Percentiles rank a stretch among this genome's conserved stretches.
phyloP scores from a whole-genome alignment of 164 flowering plant species.

The Nelumbo lutea region DNA sequence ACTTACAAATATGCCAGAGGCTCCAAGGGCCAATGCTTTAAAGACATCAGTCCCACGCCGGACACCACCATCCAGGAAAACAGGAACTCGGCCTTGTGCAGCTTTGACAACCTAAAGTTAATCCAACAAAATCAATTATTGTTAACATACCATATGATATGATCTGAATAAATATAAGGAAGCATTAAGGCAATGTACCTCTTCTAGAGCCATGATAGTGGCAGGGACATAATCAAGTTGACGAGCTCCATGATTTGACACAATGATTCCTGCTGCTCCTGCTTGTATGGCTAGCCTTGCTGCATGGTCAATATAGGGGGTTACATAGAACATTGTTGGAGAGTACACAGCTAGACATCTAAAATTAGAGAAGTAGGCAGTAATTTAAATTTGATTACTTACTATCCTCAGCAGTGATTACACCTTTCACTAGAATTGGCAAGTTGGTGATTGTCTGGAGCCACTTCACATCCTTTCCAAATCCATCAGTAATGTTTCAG shows the following conservation, averaged over 20 bases:
- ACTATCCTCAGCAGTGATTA: conserved; percentile 89
- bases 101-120: conserved; percentile 54
- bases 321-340: not conserved
- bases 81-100: conserved; percentile 55
- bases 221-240: conserved; percentile 92
- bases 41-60: conserved; percentile 98
- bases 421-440: conserved; percentile 94
- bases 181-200: conserved; percentile 35
- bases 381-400: conserved; percentile 15
- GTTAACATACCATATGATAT: not conserved
- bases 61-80: conserved; percentile 71
- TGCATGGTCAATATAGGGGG: conserved; percentile 20
- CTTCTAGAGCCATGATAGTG: conserved; percentile 76
- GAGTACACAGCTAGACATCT: not conserved
- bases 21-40: conserved; percentile 95
- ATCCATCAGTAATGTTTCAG: conserved; percentile 5
- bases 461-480: conserved; percentile 82
- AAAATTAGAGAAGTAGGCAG: not conserved
- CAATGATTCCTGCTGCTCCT: conserved; percentile 91
- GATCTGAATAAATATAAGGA: not conserved
- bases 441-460: conserved; percentile 76
- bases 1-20: conserved; percentile 89
- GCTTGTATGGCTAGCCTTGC: conserved; percentile 66
- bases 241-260: conserved; percentile 96
- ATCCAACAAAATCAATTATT: not conserved